phyloP scores from a whole-genome alignment of 768 basidiomycete genomes.

The Tulasnella sp. region DNA sequence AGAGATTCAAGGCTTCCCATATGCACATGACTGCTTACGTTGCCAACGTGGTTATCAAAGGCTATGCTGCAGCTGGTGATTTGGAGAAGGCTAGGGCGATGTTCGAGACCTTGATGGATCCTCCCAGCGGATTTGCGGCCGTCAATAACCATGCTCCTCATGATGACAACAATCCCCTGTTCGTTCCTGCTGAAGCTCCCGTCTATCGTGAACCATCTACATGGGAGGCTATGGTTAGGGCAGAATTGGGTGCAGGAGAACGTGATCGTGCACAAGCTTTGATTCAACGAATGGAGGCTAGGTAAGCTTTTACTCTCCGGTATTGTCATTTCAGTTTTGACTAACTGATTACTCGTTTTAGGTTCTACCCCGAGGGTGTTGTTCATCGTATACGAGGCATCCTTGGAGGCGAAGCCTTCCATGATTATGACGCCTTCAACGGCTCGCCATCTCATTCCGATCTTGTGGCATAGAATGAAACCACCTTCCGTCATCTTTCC shows the following conservation, averaged over 20 bases:
- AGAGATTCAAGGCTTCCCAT: constrained; percentile 44
- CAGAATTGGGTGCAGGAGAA: constrained; percentile 70
- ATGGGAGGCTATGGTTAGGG: constrained; percentile 91
- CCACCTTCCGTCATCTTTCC: too few species aligned
- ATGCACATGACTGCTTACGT: constrained; percentile 93
- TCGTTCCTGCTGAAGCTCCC: constrained; percentile 36
- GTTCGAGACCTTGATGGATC: constrained; percentile 72
- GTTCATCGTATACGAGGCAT: constrained; percentile 5
- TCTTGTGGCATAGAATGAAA: too few species aligned
- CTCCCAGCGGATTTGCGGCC: constrained; percentile 73
- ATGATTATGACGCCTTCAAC: too few species aligned
- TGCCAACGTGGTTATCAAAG: constrained; percentile 66
- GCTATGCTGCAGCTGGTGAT: constrained; percentile 53
- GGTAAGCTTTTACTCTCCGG: constrained; percentile 34
- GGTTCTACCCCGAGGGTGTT: constrained; percentile 6
- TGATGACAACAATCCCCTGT: constrained; percentile 25
- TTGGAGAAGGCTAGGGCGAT: constrained; percentile 58
- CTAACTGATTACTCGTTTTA: background rate
- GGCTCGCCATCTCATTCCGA: too few species aligned
- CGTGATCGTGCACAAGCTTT: constrained; percentile 55
- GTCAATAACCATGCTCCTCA: constrained; percentile 77
- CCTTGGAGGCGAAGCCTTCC: too few species aligned
- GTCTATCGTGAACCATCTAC: constrained; percentile 89
- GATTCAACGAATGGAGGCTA: constrained; percentile 54
- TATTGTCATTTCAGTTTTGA: background rate